Evolutionary conservation across 2,329 filamentous ascomycete genomes (phyloP).

Genomic region (Thielaviopsis euricoi): DNA sequence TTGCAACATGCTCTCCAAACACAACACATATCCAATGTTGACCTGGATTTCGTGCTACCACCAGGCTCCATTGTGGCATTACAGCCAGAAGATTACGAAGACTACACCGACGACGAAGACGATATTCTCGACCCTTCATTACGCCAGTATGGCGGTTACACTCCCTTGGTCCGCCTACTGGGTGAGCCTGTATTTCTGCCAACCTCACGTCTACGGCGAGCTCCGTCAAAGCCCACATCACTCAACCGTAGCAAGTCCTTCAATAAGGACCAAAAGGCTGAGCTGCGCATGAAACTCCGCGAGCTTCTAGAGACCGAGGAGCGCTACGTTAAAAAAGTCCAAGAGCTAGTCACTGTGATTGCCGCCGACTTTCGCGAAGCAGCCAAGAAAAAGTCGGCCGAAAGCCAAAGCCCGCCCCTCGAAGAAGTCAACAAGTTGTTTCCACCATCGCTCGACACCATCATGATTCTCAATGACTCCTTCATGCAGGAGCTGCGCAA

Average conservation of each 20-base stretch:
- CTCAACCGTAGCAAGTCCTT: slow-evolving; percentile 66
- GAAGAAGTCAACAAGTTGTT: slow-evolving; percentile 64
- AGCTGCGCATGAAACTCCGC: slow-evolving; percentile 70
- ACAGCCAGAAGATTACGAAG: slow-evolving; percentile 40
- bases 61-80: slow-evolving; percentile 56
- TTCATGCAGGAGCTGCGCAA: slow-evolving; percentile 64
- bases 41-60: slow-evolving; percentile 75
- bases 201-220: slow-evolving; percentile 66
- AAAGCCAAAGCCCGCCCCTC: slow-evolving; percentile 55
- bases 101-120: slow-evolving; percentile 45
- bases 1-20: slow-evolving; percentile 63
- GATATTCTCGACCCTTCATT: slow-evolving; percentile 47
- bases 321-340: slow-evolving; percentile 77
- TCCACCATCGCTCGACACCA: slow-evolving; percentile 61
- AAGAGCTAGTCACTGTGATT: slow-evolving; percentile 66
- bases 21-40: slow-evolving; percentile 69
- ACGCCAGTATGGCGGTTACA: slow-evolving; percentile 62
- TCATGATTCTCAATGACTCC: slow-evolving; percentile 62
- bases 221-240: slow-evolving; percentile 71
- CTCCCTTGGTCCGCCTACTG: slow-evolving; percentile 58
- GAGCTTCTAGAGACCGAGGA: slow-evolving; percentile 90
- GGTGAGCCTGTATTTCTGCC: slow-evolving; percentile 77
- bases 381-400: slow-evolving; percentile 38
- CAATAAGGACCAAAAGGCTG: slow-evolving; percentile 64
- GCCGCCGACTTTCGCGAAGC: slow-evolving; percentile 64